Conservation (phyloP, 2,329 filamentous ascomycete species). For the Colletotrichum limetticola region DNA sequence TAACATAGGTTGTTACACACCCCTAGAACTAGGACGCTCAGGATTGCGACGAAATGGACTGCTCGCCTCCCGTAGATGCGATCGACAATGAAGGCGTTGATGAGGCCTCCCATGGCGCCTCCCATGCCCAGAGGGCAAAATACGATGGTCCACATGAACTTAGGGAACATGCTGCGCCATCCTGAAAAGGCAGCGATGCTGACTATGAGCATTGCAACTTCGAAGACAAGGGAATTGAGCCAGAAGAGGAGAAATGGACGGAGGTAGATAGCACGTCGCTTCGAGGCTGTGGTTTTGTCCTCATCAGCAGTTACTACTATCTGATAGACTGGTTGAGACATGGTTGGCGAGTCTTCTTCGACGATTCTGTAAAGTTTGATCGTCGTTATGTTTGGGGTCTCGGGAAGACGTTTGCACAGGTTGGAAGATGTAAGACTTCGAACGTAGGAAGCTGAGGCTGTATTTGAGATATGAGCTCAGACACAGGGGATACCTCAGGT, state of each 20-base stretch:
- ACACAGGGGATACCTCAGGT: too few relatives aligned
- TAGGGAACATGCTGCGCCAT: not conserved
- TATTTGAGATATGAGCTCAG: too few relatives aligned
- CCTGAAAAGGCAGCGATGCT: not conserved
- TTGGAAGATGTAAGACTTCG: not conserved
- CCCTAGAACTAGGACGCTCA: not conserved
- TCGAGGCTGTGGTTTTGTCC: not conserved
- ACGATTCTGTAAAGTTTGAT: not conserved
- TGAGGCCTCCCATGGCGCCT: not conserved
- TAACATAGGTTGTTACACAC: not conserved
- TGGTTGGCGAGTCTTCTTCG: not conserved
- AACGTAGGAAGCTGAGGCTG: not conserved
- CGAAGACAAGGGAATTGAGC: conserved; percentile 1
- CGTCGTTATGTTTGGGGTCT: not conserved
- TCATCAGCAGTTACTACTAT: not conserved
- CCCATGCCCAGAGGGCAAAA: conserved; percentile 8
- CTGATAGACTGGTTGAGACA: not conserved
- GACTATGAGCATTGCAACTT: conserved; percentile 2
- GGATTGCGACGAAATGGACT: not conserved
- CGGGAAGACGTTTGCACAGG: not conserved
- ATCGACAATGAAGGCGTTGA: conserved; percentile 9
- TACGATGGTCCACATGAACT: not conserved
- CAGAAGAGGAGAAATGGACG: conserved; percentile 3
- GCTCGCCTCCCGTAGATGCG: not conserved
- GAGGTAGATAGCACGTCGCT: not conserved